Evolutionary conservation across 441 rosid species (phyloP).

Genomic region (Croton setiger): DNA sequence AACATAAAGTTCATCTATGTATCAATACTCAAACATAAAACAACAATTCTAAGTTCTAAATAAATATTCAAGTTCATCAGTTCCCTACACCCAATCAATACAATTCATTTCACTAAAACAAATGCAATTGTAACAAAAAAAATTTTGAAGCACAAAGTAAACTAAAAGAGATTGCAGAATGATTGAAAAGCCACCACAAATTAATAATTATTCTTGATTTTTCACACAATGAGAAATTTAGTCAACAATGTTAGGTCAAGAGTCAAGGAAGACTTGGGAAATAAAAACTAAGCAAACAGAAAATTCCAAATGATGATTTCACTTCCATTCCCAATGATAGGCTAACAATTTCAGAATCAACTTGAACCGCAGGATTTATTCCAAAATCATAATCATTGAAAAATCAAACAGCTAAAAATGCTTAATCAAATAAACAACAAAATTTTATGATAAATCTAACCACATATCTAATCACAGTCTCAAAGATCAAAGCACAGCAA

Average conservation of each 20-base stretch:
- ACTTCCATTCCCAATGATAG: neutral
- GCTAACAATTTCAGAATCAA: neutral
- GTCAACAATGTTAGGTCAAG: neutral
- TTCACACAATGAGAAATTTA: neutral
- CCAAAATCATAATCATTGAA: neutral
- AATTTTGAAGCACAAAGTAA: neutral
- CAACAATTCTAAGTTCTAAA: neutral
- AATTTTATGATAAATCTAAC: neutral
- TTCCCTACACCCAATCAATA: too few species aligned
- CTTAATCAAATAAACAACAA: neutral
- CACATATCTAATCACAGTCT: neutral
- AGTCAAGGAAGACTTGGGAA: neutral
- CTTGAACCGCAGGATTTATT: neutral
- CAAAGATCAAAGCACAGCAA: neutral
- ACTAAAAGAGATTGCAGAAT: neutral
- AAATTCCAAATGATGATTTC: neutral
- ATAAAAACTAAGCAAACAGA: conserved; percentile 1
- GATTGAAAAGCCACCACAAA: neutral
- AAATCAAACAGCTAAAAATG: neutral
- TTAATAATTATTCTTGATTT: neutral
- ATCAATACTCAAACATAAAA: neutral
- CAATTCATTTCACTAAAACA: neutral
- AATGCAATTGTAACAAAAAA: neutral
- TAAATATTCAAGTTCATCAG: neutral
- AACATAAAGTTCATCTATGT: neutral